A percentile compares a stretch with the other conserved stretches of the same genome.
These are phyloP conservation scores for Aquanectria penicillioides DNA, from an alignment of 2,329 filamentous ascomycete genomes.

Conservation along the genomic window DNA sequence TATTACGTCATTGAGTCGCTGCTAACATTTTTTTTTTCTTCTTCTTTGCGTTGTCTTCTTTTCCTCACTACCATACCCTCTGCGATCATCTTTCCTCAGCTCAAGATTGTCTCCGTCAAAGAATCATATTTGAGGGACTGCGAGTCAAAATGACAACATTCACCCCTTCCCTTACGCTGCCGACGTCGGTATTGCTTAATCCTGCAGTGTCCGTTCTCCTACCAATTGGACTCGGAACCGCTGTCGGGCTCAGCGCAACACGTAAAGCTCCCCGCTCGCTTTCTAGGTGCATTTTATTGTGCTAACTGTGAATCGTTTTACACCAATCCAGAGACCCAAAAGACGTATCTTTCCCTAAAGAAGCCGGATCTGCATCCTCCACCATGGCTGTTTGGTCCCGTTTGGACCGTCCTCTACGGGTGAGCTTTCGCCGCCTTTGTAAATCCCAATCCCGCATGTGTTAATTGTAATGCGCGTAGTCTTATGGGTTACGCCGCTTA, in stretches of 20 bases:
- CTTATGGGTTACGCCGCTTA: conserved; percentile 92
- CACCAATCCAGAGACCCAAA: conserved; percentile 61
- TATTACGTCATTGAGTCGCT: conserved; percentile 39
- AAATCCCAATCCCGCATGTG: neutral
- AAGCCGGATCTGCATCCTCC: conserved; percentile 74
- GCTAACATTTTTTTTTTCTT: neutral
- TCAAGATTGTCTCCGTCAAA: neutral
- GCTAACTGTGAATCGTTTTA: conserved; percentile 1
- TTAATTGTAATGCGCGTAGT: conserved; percentile 38
- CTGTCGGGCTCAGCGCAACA: conserved; percentile 74
- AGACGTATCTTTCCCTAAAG: conserved; percentile 71
- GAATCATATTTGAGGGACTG: neutral
- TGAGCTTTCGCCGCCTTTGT: conserved; percentile 31
- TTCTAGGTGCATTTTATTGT: conserved; percentile 1
- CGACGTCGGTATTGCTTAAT: conserved; percentile 74
- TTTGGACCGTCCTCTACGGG: conserved; percentile 75
- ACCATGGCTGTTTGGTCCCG: conserved; percentile 69
- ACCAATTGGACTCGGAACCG: conserved; percentile 77
- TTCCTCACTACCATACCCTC: too few relatives aligned
- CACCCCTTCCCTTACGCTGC: conserved; percentile 81
- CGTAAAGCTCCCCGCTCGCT: conserved; percentile 58
- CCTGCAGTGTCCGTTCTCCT: conserved; percentile 79
- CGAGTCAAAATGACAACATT: conserved; percentile 76
- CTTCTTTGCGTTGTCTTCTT: neutral
- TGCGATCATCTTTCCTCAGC: too few relatives aligned